Base-by-base conservation (phyloP, 352 stramenopile genomes). In the Globisporangium spinosum region DNA sequence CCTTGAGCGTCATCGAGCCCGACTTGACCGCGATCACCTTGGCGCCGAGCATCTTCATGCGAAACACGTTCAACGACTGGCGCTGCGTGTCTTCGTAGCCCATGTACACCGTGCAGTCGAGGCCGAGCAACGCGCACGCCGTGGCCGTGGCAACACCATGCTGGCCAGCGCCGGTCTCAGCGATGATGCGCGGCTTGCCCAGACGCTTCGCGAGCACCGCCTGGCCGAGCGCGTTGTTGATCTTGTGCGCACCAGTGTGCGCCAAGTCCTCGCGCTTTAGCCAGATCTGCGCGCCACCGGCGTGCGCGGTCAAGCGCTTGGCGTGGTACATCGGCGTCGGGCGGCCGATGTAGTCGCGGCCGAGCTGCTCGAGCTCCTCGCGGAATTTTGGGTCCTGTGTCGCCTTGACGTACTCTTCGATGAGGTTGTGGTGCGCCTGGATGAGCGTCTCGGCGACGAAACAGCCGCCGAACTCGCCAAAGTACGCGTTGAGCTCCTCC, bases 71-170 rank as follows among this genome's bases (percentile, higher is more conserved):
- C 10, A 99, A 87, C 75, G 85, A 95, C 85, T 99, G 97, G 70
- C 97, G 85, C 77, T 98, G 84, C 59, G 96, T 99, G 85, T 99
- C 97, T 23, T 98, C 94, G 63, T 97, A 98, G 71, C 97, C 97
- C 97, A 99, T 99, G 91, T 99, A 99, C 8, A 99, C 90, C 7
- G 93, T 98, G 72, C 97, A 99, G 49, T 99, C 93, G 22, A 99
- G 77, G 13, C 92, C 96, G 25, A 99, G 77, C 63, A 98, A 93
- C 32, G 97, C 97, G 77, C 96, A 99, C 5, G 98, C 92, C 32
- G 97, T 99, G 17, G 97, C 97, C 6, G 97, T 99, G 15, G 97
- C 97, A 6, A 99, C 97, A 67, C 97, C 97, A 78, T 99, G 97
- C 83, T 99, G 97, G 1, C 97, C 97, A 0, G 97, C 97, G 35